Percentiles rank a stretch among this genome's conserved stretches.
Conservation (phyloP, 345 rosid species). For the Euclidium syriacum region DNA sequence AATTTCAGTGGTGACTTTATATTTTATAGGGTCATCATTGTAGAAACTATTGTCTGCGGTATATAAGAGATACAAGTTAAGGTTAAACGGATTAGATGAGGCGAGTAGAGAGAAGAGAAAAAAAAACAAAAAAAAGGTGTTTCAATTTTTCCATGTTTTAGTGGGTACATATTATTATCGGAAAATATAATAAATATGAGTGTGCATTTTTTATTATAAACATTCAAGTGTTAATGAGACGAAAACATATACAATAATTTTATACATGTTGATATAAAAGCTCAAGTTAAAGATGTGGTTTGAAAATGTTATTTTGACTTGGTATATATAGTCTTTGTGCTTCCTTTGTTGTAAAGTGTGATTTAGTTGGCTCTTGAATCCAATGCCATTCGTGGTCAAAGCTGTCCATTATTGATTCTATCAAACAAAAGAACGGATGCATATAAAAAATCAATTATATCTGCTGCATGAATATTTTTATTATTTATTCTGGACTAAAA, state of each 20-base stretch:
- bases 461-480: too few relatives aligned
- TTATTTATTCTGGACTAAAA: too few relatives aligned
- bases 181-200: neutral
- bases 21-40: too few relatives aligned
- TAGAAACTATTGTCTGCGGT: too few relatives aligned
- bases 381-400: conserved; percentile 15
- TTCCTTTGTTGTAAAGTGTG: neutral
- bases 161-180: neutral
- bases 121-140: too few relatives aligned
- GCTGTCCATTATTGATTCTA: conserved; percentile 14
- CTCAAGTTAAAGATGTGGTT: neutral
- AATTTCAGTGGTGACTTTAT: too few relatives aligned
- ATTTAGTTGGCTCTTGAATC: conserved; percentile 11
- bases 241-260: neutral
- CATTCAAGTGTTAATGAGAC: neutral
- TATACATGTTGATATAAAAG: neutral
- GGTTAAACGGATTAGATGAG: too few relatives aligned
- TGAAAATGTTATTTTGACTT: conserved; percentile 11
- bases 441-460: too few relatives aligned
- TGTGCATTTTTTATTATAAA: neutral
- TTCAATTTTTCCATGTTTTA: neutral
- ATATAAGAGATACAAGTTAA: too few relatives aligned
- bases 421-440: neutral
- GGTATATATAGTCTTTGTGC: neutral
- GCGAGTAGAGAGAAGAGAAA: too few relatives aligned